A percentile compares a stretch with the other conserved stretches of the same genome.
Conservation (phyloP, 805 yeast genomes). For the Maudiozyma pseudohumilis region DNA sequence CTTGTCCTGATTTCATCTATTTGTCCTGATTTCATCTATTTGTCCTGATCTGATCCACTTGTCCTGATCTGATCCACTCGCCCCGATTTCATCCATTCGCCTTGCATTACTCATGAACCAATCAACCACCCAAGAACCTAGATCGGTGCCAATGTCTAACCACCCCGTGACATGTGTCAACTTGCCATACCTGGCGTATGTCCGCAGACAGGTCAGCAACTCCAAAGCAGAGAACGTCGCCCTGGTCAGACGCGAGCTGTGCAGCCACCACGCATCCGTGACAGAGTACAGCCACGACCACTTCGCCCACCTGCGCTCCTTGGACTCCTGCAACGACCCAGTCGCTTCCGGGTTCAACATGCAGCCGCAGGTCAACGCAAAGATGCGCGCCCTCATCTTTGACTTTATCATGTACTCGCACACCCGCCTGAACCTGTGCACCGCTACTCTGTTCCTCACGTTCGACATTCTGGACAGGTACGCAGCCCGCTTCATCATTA, state of each 20-base stretch:
- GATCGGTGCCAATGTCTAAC: no score
- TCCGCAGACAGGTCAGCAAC: constrained; percentile 14
- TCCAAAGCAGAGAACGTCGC: constrained; percentile 17
- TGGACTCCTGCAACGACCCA: constrained; percentile 8
- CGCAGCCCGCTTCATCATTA: constrained; percentile 69
- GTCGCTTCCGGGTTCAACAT: constrained; percentile 22
- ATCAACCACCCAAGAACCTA: no score
- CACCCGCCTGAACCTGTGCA: constrained; percentile 50
- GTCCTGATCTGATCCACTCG: no score
- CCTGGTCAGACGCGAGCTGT: constrained; percentile 39
- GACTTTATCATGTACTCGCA: constrained; percentile 73
- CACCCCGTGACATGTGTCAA: no score
- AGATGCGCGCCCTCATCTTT: constrained; percentile 66
- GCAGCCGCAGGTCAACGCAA: constrained; percentile 33
- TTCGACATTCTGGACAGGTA: constrained; percentile 76
- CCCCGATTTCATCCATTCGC: no score
- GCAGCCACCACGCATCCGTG: constrained; percentile 35
- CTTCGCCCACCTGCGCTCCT: constrained; percentile 22
- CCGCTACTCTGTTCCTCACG: constrained; percentile 56
- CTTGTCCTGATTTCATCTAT: no score
- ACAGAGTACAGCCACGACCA: constrained; percentile 39
- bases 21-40: no score
- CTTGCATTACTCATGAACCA: no score
- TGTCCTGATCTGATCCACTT: no score
- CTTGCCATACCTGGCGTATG: constrained; percentile 8